Evolutionary conservation across 2,329 filamentous ascomycete genomes (phyloP).

Genomic region (Aspergillus sp.): DNA sequence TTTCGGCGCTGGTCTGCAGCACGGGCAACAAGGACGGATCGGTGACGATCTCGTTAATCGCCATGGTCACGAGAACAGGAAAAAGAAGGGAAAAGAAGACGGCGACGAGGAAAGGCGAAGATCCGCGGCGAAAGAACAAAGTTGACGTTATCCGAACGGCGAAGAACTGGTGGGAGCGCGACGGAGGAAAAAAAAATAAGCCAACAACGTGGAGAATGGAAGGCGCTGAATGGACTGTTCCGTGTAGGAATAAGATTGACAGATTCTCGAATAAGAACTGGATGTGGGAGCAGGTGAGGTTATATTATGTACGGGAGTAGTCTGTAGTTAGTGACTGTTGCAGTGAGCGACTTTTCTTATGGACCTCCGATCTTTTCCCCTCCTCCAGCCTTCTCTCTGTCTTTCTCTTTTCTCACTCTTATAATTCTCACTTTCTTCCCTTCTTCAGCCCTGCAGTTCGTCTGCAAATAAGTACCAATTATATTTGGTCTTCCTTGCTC

Average conservation of each 20-base stretch:
- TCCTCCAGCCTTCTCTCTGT: background rate
- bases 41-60: slow-evolving; percentile 53
- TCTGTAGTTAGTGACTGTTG: slow-evolving; percentile 5
- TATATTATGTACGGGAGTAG: no score
- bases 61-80: slow-evolving; percentile 37
- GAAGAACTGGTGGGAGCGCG: background rate
- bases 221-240: background rate
- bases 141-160: background rate
- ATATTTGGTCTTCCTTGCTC: no score
- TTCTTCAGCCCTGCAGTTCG: background rate
- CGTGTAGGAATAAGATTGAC: background rate
- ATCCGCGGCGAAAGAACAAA: background rate
- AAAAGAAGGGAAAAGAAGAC: slow-evolving; percentile 6
- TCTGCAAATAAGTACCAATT: background rate
- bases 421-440: no score
- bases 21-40: slow-evolving; percentile 61
- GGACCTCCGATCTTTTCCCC: no score
- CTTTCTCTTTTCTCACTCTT: slow-evolving; percentile 4
- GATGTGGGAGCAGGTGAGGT: no score
- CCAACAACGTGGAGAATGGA: background rate
- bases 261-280: background rate
- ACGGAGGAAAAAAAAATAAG: background rate
- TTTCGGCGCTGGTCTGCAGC: slow-evolving; percentile 64
- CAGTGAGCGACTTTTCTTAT: slow-evolving; percentile 2
- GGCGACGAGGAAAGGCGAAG: slow-evolving; percentile 8